A percentile compares a stretch with the other conserved stretches of the same genome.
phyloP scores from a whole-genome alignment of 2,329 filamentous ascomycete species.

The Alternaria gansuensis region DNA sequence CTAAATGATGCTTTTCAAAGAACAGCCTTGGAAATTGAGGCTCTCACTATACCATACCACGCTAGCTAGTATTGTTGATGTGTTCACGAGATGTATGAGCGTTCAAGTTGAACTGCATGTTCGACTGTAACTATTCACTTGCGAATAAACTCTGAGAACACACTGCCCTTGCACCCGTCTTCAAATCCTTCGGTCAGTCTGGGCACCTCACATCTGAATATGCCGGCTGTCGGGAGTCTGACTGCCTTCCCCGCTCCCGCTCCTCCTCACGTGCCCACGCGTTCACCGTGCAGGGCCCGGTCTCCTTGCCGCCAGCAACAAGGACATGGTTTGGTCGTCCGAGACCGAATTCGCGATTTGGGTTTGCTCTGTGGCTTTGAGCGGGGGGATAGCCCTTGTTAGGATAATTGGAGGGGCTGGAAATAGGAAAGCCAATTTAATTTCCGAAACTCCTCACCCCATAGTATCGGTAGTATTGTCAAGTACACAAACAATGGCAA shows the following conservation, averaged over 20 bases:
- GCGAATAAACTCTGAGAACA: no score
- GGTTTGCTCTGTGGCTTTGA: constrained; percentile 1
- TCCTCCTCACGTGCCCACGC: constrained; percentile 20
- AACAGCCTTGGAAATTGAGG: not conserved
- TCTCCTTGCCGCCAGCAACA: constrained; percentile 10
- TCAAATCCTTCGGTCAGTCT: not conserved
- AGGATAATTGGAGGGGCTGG: not conserved
- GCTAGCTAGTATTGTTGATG: no score
- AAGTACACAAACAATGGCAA: not conserved
- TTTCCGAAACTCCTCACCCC: constrained; percentile 2
- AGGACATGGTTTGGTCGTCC: constrained; percentile 7
- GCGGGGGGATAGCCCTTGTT: not conserved
- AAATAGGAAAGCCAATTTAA: not conserved
- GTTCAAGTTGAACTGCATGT: no score
- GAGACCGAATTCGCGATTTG: not conserved
- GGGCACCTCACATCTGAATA: no score
- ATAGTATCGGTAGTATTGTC: not conserved
- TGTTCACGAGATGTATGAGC: no score
- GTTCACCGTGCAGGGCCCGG: constrained; percentile 13
- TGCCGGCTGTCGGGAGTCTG: not conserved
- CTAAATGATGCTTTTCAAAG: not conserved
- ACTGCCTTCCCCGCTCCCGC: constrained; percentile 3
- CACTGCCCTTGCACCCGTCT: not conserved
- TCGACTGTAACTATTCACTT: no score
- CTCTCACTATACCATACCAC: no score